A percentile compares a stretch with the other conserved stretches of the same genome.
These are phyloP conservation scores for Leersia perrieri DNA, from an alignment of 176 grass and related monocot species.

Conservation along the genomic window DNA sequence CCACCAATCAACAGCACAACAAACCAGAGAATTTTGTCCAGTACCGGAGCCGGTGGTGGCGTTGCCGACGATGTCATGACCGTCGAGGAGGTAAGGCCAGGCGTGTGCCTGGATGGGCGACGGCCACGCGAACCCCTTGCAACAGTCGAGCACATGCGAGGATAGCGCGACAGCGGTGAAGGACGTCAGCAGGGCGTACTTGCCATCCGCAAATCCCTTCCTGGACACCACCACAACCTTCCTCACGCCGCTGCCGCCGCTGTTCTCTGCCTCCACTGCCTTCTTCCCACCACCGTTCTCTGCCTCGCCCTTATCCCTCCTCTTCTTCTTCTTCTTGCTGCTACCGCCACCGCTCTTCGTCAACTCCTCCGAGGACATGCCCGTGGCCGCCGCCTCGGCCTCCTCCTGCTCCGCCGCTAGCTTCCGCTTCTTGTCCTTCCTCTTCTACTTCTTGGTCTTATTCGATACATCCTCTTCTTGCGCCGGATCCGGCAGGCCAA, in stretches of 20 bases:
- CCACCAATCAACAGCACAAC: neutral
- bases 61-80: conserved; percentile 82
- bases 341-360: no score
- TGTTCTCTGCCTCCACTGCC: neutral
- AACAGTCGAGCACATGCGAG: conserved; percentile 67
- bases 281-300: no score
- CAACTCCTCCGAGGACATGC: neutral
- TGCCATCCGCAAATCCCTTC: conserved; percentile 49
- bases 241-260: conserved; percentile 12
- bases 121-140: conserved; percentile 65
- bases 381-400: conserved; percentile 11
- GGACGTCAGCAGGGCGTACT: conserved; percentile 65
- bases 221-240: conserved; percentile 58
- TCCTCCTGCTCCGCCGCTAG: conserved; percentile 24
- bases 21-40: neutral
- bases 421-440: conserved; percentile 59
- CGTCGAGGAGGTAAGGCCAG: conserved; percentile 86
- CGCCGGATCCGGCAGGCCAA: no score
- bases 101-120: conserved; percentile 89
- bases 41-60: conserved; percentile 94
- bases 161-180: conserved; percentile 68
- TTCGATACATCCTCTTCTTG: conserved; percentile 27
- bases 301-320: neutral
- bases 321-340: conserved; percentile 30
- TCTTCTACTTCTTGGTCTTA: conserved; percentile 38